Evolutionary conservation across 2,329 filamentous ascomycete species (phyloP), one percentile per base, ranked within the genome.

Genomic region (Beauveria scarabaeidicola): DNA sequence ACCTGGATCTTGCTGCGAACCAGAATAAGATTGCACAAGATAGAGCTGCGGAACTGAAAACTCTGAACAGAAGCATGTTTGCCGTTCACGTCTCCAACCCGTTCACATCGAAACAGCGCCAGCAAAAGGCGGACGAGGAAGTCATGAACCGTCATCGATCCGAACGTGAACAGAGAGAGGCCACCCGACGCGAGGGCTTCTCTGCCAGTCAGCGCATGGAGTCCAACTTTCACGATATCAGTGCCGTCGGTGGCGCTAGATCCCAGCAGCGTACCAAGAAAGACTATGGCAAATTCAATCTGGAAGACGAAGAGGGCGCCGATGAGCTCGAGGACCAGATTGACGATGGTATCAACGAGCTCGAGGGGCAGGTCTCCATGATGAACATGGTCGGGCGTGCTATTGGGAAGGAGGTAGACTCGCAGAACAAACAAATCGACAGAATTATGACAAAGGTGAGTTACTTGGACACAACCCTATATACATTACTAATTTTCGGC

Each of bases 61-160:
- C 84, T 1, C 78, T 95, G 53, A 96, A 97, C 73, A 81, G 88
- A 63, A 91, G 87, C 76, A 96, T 97, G 91, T 96, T 96, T 69
- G 89, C 90, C 5, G 83, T 92, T 23, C 88, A 91, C 68, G 86
- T 92, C 27, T 78, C 79, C 57, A 91, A 91, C 66, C 88, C 88
- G 0, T 90, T 96, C 70, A 94, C 89, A 0, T 84, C 84, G 15
- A 84, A 82, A 63, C 82, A 81, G 64, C 82, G 87, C 48, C 81
- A 81, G 29, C 78, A 80, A 58, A 84, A 83, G 60, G 81, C 84
- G 44, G 89, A 94, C 64, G 78, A 87, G 54, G 79, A 83, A 58
- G 81, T 89, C 48, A 77, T 95, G 68, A 84, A 87, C 50, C 86
- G 86, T 60, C 83, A 89, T 66, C 81, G 86, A 38, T 69, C 78